Evolutionary conservation across 345 rosid species (phyloP), one percentile per base, ranked within the genome.

Genomic region (Combretum micranthum): DNA sequence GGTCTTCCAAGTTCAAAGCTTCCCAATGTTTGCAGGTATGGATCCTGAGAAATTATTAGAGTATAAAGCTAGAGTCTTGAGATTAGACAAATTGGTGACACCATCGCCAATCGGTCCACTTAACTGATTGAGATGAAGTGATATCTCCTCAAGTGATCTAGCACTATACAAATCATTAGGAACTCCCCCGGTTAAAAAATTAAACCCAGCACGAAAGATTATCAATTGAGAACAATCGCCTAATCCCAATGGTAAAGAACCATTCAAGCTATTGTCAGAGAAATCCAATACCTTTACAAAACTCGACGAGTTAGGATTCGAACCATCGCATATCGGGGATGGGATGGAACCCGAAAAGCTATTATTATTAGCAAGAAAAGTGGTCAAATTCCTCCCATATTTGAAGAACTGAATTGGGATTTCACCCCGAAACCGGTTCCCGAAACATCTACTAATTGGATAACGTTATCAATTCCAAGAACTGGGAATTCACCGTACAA

Each of bases 311-410:
- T 68, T 20, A 44, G 56, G 45, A 14, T 32, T 43, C 13, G 63
- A 62, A 45, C 53, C 19, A 16, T 21, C 46, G 73, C 98, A 92
- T 56, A 88, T 61, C 21, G 59, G 62, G 25, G 93, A 74, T 46
- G 96, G 98, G 42, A 88, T 64, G 17, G 58, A 39, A 19, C 96
- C 95, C 1, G 74, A 53, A 72, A 92, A 84, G 70, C 69, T 77
- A 64, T 92, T 92, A 72, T 84, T 77, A 74, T 95, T 92, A 66
- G 76, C 79, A 69, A 88, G 86, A 56, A 92, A 83, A 55, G 48
- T 61, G 50, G 64, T 81, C 77, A 92, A 65, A 61, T 74, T 79
- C 75, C 68, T 51, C 44, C 83, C 85, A 10, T 67, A 59, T 54
- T 67, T 72, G 44, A 87, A 69, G 60, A 87, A 71, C 47, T 75